Evolutionary conservation across 164 flowering plant genomes (phyloP).

Genomic region (Vitis vinifera): ASM3070453v1 NC_081820.1:20461501-20462000

Average conservation of each 20-base stretch:
- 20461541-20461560: slow-evolving; percentile 87
- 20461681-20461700: not conserved
- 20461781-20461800: too few relatives aligned
- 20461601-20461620: slow-evolving; percentile 86
- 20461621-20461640: slow-evolving; percentile 90
- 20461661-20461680: slow-evolving; percentile 89
- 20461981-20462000: too few relatives aligned
- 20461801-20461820: too few relatives aligned
- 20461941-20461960: too few relatives aligned
- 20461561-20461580: slow-evolving; percentile 81
- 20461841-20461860: too few relatives aligned
- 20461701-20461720: not conserved
- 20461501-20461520: slow-evolving; percentile 57
- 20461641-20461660: slow-evolving; percentile 75
- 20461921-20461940: too few relatives aligned
- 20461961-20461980: too few relatives aligned
- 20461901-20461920: too few relatives aligned
- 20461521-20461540: slow-evolving; percentile 60
- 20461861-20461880: too few relatives aligned
- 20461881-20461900: too few relatives aligned
- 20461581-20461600: slow-evolving; percentile 80
- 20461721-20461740: not conserved
- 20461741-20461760: not conserved
- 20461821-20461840: too few relatives aligned
- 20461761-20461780: not conserved